A percentile compares a stretch with the other conserved stretches of the same genome.
phyloP scores from a whole-genome alignment of 345 rosid species.

The Camelina neglecta region DNA sequence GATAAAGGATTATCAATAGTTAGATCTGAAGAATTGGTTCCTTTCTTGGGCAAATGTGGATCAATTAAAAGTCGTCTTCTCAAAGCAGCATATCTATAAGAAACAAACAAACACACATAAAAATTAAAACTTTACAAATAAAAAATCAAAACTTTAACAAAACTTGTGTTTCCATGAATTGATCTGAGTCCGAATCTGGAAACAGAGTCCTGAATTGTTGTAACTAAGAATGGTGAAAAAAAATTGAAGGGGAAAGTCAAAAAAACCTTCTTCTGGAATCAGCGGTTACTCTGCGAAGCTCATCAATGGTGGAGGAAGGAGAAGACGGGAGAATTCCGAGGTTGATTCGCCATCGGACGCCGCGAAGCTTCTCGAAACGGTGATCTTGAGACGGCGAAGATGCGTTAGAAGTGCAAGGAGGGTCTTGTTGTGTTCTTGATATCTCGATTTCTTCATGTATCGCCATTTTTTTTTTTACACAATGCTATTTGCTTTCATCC shows the following conservation, averaged over 20 bases:
- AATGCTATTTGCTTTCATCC: slow-evolving; percentile 33
- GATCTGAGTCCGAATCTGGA: not conserved
- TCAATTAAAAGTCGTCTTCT: slow-evolving; percentile 79
- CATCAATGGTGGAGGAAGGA: slow-evolving; percentile 66
- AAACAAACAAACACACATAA: slow-evolving; percentile 11
- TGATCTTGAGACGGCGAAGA: slow-evolving; percentile 37
- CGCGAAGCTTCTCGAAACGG: slow-evolving; percentile 64
- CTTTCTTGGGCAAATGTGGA: slow-evolving; percentile 75
- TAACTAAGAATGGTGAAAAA: not conserved
- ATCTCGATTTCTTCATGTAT: slow-evolving; percentile 40
- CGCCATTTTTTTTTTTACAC: slow-evolving; percentile 19
- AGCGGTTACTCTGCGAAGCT: slow-evolving; percentile 85
- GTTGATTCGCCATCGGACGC: slow-evolving; percentile 85
- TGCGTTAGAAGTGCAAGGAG: slow-evolving; percentile 29
- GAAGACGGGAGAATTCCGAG: slow-evolving; percentile 75
- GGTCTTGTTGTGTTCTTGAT: slow-evolving; percentile 37
- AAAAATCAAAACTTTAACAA: too few species aligned
- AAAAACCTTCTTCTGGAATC: slow-evolving; percentile 84
- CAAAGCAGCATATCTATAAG: slow-evolving; percentile 74
- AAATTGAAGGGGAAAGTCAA: not conserved
- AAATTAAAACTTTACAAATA: slow-evolving; percentile 20
- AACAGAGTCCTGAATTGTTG: not conserved
- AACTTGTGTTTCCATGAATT: not conserved
- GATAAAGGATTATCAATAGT: slow-evolving; percentile 91
- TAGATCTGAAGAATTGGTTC: slow-evolving; percentile 65